Evolutionary conservation across 1,139 yeast genomes (phyloP).

Genomic region (Yamadazyma triangularis): DNA sequence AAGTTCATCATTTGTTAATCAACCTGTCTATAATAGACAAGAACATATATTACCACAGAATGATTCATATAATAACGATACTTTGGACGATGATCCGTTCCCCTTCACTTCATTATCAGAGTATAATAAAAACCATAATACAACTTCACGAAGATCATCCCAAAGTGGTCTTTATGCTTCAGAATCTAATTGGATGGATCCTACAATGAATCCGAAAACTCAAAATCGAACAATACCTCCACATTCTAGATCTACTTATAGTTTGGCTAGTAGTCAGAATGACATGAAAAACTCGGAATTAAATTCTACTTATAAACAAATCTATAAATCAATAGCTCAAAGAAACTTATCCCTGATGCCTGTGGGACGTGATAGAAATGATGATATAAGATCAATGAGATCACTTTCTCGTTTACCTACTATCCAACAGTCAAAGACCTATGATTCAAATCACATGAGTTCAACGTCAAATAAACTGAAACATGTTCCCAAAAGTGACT

Average conservation of each 20-base stretch:
- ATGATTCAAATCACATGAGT: no score
- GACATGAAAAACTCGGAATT: conserved; percentile 17
- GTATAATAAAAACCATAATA: conserved; percentile 26
- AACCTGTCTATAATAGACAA: conserved; percentile 3
- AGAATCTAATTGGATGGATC: conserved; percentile 46
- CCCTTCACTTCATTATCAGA: conserved; percentile 36
- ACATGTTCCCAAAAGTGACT: background rate
- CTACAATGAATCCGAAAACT: conserved; percentile 12
- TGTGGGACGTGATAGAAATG: conserved; percentile 7
- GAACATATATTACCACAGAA: background rate
- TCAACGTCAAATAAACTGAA: conserved; percentile 3
- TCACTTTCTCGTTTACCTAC: conserved; percentile 16
- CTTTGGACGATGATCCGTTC: conserved; percentile 18
- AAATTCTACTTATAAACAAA: conserved; percentile 27
- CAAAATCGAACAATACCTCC: conserved; percentile 7
- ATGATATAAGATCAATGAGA: conserved; percentile 13
- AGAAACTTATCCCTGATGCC: conserved; percentile 20
- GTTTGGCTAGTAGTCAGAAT: conserved; percentile 17
- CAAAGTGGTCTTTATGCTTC: conserved; percentile 38
- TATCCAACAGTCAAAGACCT: conserved; percentile 11
- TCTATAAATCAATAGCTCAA: conserved; percentile 36
- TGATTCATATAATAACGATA: conserved; percentile 1
- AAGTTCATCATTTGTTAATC: conserved; percentile 17
- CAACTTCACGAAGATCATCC: conserved; percentile 26
- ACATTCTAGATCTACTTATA: conserved; percentile 26